Evolutionary conservation across 805 yeast species (phyloP).

Genomic region (Lipomyces spencermartinsiae): DNA sequence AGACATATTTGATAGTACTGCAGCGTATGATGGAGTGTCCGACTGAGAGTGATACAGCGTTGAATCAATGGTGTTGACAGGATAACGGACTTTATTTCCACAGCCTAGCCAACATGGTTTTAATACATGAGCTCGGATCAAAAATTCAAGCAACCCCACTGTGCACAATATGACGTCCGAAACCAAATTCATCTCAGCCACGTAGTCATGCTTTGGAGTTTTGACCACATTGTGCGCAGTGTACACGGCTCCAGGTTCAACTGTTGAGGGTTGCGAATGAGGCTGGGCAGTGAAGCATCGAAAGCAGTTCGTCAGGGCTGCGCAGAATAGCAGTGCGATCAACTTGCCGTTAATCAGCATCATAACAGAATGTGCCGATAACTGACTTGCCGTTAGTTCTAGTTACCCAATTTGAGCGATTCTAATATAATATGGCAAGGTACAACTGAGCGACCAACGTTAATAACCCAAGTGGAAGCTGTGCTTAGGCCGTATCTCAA

Average conservation of each 20-base stretch:
- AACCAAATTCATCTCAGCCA: constrained; percentile 7
- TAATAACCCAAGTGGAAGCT: neutral
- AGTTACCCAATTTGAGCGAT: neutral
- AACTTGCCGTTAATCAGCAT: neutral
- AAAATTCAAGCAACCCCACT: constrained; percentile 8
- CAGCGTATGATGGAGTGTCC: neutral
- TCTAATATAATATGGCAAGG: neutral
- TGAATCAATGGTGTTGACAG: neutral
- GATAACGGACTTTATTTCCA: neutral
- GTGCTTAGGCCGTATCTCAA: neutral
- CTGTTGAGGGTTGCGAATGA: neutral
- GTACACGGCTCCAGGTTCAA: neutral
- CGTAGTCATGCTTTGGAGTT: neutral
- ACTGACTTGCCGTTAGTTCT: neutral
- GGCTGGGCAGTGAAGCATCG: neutral
- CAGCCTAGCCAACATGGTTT: neutral
- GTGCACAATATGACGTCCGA: constrained; percentile 11
- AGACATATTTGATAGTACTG: neutral
- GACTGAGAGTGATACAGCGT: neutral
- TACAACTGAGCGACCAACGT: neutral
- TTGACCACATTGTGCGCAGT: neutral
- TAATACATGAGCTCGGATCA: neutral
- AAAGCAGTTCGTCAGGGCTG: neutral
- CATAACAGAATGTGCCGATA: neutral
- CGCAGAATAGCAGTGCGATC: neutral